Base-by-base conservation (phyloP, 371 early-diverging fungal species). In the Mucor mucedo region DNA sequence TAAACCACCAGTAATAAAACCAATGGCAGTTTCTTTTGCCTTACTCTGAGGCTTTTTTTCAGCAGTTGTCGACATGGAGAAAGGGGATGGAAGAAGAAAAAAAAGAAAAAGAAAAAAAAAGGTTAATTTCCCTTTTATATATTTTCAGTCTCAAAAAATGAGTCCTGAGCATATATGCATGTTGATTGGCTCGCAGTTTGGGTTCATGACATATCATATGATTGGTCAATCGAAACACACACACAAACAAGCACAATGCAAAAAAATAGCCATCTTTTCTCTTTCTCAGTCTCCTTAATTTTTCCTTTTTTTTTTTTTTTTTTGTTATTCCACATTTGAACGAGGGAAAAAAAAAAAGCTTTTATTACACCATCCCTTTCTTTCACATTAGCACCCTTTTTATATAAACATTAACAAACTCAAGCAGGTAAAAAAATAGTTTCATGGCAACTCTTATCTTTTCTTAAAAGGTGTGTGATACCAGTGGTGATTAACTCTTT, bases 1-100 rank as follows among this genome's bases (percentile, higher is more conserved):
- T 42, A 91, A 58, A 50, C 92, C 91, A 58, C 92, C 95, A 28
- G 90, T 81, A 44, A 87, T 63, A 70, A 94, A 94, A 5, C 87
- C 84, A 55, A 70, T 60, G n/a, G 68, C 63, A 0, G 78, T 81
- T 11, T 78, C 73, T 49, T 70, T 76, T 3, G 52, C 50, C 40
- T 76, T 73, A 28, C 35, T 57, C 29, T 32, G 8, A 35, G 35
- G 35, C 35, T 47, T 39, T 48, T 35, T 48, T 54, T 32, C 6
- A 11, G 32, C 54, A 54, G 53, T 48, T 59, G 55, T 41, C 39
- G 42, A 10, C 52, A 32, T 27, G 65, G 29, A 10, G 68, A 42
- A 58, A 67, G 57, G 49, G 13, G 48, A 49, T 10, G 30, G 33
- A 30, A 10, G 30, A 33, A 30, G 44, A 54, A 42, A 44, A 28